A percentile compares a stretch with the other conserved stretches of the same genome.
Evolutionary conservation across 1,284 basidiomycete species (phyloP).

Genomic region (Malassezia sympodialis): DNA sequence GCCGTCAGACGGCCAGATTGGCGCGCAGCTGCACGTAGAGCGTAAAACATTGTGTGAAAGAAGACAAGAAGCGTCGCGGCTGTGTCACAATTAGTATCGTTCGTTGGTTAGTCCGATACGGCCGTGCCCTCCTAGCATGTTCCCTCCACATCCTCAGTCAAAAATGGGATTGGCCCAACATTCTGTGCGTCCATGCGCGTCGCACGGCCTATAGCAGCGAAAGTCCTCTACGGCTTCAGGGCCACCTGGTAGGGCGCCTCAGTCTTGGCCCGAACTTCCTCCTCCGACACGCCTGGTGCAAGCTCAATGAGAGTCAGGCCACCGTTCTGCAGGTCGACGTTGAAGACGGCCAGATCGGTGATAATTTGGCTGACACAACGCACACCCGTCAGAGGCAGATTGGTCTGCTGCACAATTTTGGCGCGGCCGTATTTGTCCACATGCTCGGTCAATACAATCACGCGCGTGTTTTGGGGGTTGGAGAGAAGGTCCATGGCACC

Average conservation of each 20-base stretch:
- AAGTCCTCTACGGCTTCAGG: not conserved
- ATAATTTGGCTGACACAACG: slow-evolving; percentile 77
- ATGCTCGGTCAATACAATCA: slow-evolving; percentile 77
- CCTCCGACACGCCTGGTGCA: slow-evolving; percentile 68
- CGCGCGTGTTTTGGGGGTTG: slow-evolving; percentile 32
- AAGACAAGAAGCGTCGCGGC: not conserved
- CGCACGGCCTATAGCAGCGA: not conserved
- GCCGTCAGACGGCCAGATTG: not conserved
- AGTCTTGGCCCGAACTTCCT: slow-evolving; percentile 76
- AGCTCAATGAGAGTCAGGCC: slow-evolving; percentile 69
- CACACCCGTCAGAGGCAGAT: slow-evolving; percentile 75
- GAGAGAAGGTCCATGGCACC: slow-evolving; percentile 73
- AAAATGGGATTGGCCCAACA: not conserved
- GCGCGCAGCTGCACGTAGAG: slow-evolving; percentile 10
- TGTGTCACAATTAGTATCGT: no score
- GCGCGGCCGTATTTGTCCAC: slow-evolving; percentile 75
- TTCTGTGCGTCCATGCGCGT: no score
- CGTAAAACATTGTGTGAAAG: slow-evolving; percentile 1
- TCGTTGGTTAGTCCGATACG: not conserved
- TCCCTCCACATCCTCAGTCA: not conserved
- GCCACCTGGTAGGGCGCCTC: slow-evolving; percentile 62
- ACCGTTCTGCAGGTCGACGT: slow-evolving; percentile 66
- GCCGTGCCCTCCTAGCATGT: not conserved
- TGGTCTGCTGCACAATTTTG: slow-evolving; percentile 74
- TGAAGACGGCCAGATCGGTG: slow-evolving; percentile 78